A percentile compares a stretch with the other conserved stretches of the same genome.
Evolutionary conservation across 371 early-diverging fungal species (phyloP).

Genomic region (Rhizopus microsporus): DNA sequence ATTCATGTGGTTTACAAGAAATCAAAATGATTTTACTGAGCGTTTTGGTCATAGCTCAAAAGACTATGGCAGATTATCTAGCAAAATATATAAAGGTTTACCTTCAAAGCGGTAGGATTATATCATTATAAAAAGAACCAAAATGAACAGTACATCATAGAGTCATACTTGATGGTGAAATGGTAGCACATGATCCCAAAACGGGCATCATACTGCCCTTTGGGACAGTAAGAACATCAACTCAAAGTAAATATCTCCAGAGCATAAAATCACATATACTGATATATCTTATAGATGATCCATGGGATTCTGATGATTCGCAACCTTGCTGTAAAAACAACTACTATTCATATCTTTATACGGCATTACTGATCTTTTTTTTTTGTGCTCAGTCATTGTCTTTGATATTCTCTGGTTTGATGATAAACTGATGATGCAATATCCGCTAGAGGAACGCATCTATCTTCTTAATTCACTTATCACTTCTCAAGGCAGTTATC

Average conservation of each 20-base stretch:
- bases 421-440: constrained; percentile 55
- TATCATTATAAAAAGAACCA: not conserved
- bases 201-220: constrained; percentile 62
- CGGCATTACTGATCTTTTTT: not conserved
- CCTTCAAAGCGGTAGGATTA: not conserved
- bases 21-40: constrained; percentile 15
- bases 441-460: constrained; percentile 55
- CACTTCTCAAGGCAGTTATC: constrained; percentile 41
- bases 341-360: too few relatives aligned
- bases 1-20: constrained; percentile 53
- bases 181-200: constrained; percentile 68
- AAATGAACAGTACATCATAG: constrained; percentile 1
- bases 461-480: constrained; percentile 53
- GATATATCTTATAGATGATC: constrained; percentile 20
- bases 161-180: constrained; percentile 65
- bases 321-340: constrained; percentile 55
- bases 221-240: constrained; percentile 71
- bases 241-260: constrained; percentile 40
- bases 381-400: constrained; percentile 47
- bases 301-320: constrained; percentile 34
- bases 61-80: constrained; percentile 21
- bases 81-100: not conserved
- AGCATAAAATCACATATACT: not conserved
- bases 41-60: constrained; percentile 14
- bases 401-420: constrained; percentile 76